phyloP scores from a whole-genome alignment of 129 eudicot genomes.

The Flaveria robusta region DNA sequence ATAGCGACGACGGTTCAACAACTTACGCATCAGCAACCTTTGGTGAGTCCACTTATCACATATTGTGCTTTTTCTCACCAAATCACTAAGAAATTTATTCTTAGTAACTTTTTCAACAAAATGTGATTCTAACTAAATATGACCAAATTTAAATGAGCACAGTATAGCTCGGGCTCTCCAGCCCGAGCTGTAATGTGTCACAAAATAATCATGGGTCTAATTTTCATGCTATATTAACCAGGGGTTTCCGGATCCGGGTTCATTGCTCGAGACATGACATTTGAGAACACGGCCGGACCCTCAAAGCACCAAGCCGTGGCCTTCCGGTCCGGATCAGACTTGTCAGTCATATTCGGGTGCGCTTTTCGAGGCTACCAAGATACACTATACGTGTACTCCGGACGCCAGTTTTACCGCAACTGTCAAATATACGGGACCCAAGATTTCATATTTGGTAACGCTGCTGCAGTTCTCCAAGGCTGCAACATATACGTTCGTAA shows the following conservation, averaged over 20 bases:
- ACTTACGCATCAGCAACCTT: slow-evolving; percentile 58
- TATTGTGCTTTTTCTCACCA: background rate
- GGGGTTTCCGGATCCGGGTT: slow-evolving; percentile 59
- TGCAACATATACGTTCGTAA: slow-evolving; percentile 51
- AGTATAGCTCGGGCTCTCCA: too few relatives aligned
- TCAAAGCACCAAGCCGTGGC: slow-evolving; percentile 73
- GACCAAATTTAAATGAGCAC: too few relatives aligned
- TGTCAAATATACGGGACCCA: slow-evolving; percentile 57
- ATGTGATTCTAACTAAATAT: slow-evolving; percentile 11
- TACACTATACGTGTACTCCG: slow-evolving; percentile 58
- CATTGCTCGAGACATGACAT: slow-evolving; percentile 55
- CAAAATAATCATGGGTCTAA: background rate
- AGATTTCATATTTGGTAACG: slow-evolving; percentile 67
- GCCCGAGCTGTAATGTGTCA: background rate
- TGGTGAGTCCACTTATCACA: slow-evolving; percentile 45
- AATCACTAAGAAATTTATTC: background rate
- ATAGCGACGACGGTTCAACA: slow-evolving; percentile 48
- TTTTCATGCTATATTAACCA: background rate
- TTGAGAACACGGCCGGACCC: slow-evolving; percentile 81
- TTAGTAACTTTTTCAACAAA: slow-evolving; percentile 8
- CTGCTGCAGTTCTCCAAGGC: slow-evolving; percentile 44
- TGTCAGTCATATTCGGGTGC: slow-evolving; percentile 52
- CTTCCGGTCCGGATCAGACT: slow-evolving; percentile 56
- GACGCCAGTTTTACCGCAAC: slow-evolving; percentile 61
- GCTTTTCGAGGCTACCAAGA: slow-evolving; percentile 68